phyloP scores from a whole-genome alignment of 148 eudicot genomes.

The Pouteria glomerata region DNA sequence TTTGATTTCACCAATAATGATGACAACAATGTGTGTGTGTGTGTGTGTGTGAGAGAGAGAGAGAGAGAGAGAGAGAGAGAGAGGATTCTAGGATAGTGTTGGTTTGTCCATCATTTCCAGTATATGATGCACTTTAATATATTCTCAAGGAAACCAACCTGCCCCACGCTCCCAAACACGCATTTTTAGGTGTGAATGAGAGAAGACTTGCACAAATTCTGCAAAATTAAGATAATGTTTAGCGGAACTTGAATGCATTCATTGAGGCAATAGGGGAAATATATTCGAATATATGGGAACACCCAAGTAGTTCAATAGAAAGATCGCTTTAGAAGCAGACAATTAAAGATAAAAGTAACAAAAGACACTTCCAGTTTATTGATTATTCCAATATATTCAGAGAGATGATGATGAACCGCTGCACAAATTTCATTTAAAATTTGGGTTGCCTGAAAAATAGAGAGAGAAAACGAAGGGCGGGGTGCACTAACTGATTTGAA shows the following conservation, averaged over 20 bases:
- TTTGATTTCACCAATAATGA: not conserved
- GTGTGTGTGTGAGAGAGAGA: conserved; percentile 2
- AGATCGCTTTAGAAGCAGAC: too few species aligned
- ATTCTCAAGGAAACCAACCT: conserved; percentile 34
- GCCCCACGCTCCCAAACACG: conserved; percentile 99
- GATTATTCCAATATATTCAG: too few species aligned
- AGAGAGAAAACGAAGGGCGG: too few species aligned
- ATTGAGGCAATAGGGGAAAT: not conserved
- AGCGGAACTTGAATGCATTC: not conserved
- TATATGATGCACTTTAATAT: not conserved
- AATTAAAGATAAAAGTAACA: too few species aligned
- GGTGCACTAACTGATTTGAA: too few species aligned
- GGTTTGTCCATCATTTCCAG: not conserved
- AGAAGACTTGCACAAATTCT: conserved; percentile 95
- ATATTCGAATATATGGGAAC: not conserved
- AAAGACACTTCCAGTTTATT: too few species aligned
- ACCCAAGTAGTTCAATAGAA: not conserved
- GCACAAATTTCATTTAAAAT: too few species aligned
- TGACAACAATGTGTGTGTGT: not conserved
- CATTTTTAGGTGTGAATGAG: conserved; percentile 89
- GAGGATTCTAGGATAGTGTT: not conserved
- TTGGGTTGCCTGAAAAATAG: too few species aligned
- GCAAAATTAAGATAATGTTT: conserved; percentile 25
- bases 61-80: not conserved
- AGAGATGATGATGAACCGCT: too few species aligned